Percentiles rank a stretch among this genome's conserved stretches.
Evolutionary conservation across 768 basidiomycete genomes (phyloP).

Genomic region (Termitomyces sp.): DNA sequence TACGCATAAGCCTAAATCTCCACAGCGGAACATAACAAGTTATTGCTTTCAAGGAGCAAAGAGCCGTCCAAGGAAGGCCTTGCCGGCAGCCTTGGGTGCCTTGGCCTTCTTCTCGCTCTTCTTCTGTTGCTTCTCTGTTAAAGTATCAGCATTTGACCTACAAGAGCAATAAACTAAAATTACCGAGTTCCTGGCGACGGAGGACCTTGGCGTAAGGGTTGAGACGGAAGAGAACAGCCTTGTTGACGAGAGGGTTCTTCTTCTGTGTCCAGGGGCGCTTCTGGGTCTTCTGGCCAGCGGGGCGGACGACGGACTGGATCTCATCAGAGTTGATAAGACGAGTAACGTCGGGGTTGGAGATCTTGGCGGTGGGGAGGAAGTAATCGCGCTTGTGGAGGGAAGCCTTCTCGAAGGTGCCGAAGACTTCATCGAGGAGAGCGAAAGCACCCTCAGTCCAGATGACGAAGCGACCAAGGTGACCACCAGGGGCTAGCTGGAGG

Average conservation of each 20-base stretch:
- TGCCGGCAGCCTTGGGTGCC: slow-evolving; percentile 74
- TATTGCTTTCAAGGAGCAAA: slow-evolving; percentile 67
- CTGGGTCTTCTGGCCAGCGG: slow-evolving; percentile 77
- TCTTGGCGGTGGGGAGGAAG: slow-evolving; percentile 91
- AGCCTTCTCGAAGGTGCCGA: slow-evolving; percentile 91
- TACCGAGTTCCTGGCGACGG: slow-evolving; percentile 84
- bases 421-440: slow-evolving; percentile 88
- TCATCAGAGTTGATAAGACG: slow-evolving; percentile 97
- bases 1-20: neutral
- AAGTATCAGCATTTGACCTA: slow-evolving; percentile 6
- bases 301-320: slow-evolving; percentile 95
- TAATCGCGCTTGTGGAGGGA: slow-evolving; percentile 88
- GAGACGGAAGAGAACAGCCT: slow-evolving; percentile 91
- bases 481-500: slow-evolving; percentile 98
- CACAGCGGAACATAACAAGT: neutral
- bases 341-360: slow-evolving; percentile 94
- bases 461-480: slow-evolving; percentile 97
- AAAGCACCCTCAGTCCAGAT: slow-evolving; percentile 99
- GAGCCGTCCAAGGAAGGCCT: slow-evolving; percentile 81
- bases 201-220: slow-evolving; percentile 98
- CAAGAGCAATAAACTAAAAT: slow-evolving; percentile 28
- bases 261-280: slow-evolving; percentile 98
- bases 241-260: slow-evolving; percentile 98
- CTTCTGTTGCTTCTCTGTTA: slow-evolving; percentile 70
- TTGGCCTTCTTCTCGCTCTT: slow-evolving; percentile 59